A percentile compares a stretch with the other conserved stretches of the same genome.
phyloP scores from a whole-genome alignment of 129 eudicot species.

The Saussurea involucrata region DNA sequence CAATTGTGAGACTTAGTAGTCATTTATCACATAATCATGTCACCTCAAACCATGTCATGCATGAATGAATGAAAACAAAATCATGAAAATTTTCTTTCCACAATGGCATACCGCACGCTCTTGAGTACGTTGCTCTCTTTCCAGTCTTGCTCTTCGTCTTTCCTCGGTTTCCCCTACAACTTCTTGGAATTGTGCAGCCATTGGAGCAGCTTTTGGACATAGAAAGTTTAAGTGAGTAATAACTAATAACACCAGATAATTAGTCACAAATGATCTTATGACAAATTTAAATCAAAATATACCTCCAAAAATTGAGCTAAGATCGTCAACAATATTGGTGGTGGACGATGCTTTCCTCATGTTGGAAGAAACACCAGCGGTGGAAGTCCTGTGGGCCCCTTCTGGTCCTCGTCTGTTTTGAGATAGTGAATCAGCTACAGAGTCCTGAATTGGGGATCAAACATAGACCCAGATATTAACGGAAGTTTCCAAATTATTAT shows the following conservation, averaged over 20 bases:
- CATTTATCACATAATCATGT: not conserved
- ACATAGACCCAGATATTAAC: constrained; percentile 8
- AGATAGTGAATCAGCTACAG: constrained; percentile 45
- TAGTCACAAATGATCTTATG: not conserved
- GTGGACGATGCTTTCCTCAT: constrained; percentile 71
- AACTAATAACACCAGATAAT: not conserved
- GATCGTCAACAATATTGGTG: constrained; percentile 72
- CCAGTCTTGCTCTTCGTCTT: constrained; percentile 81
- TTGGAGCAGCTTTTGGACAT: constrained; percentile 47
- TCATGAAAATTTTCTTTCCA: not conserved
- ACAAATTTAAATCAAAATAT: not conserved
- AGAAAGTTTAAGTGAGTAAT: not conserved
- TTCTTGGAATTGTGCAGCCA: constrained; percentile 79
- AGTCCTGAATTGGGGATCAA: constrained; percentile 41
- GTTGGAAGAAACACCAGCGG: constrained; percentile 46
- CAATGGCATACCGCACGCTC: constrained; percentile 81
- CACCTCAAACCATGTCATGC: not conserved
- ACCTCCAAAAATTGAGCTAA: constrained; percentile 90
- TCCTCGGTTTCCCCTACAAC: constrained; percentile 89
- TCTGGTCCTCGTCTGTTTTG: constrained; percentile 63
- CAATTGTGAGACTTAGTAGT: not conserved
- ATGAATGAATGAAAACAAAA: not conserved
- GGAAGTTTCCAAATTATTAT: not conserved
- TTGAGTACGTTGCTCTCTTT: constrained; percentile 89
- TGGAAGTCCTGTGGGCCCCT: constrained; percentile 46